A percentile compares a stretch with the other conserved stretches of the same genome.
phyloP scores from a whole-genome alignment of 179 eudicot genomes.

The Silene vulgaris region DNA sequence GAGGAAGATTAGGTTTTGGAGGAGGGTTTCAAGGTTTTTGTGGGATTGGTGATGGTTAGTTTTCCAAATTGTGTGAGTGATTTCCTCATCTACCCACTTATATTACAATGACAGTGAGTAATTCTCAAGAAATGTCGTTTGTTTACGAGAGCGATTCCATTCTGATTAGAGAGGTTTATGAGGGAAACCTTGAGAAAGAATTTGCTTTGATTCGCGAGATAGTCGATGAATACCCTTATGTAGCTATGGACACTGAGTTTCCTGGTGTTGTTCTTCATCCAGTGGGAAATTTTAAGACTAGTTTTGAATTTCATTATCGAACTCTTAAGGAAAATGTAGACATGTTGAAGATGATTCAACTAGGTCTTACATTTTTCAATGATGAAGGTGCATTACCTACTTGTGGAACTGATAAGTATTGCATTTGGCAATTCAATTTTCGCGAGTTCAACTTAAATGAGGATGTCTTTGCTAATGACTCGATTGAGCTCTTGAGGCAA shows the following conservation, averaged over 20 bases:
- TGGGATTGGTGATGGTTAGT: constrained; percentile 21
- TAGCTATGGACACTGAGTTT: constrained; percentile 78
- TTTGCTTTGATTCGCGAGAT: constrained; percentile 50
- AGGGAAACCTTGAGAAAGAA: constrained; percentile 54
- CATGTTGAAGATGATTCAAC: constrained; percentile 58
- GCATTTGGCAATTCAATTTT: constrained; percentile 77
- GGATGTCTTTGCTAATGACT: constrained; percentile 57
- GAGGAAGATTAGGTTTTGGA: neutral
- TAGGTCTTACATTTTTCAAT: constrained; percentile 61
- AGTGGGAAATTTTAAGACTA: constrained; percentile 47
- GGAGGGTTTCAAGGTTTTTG: constrained; percentile 14
- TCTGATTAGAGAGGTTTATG: constrained; percentile 64
- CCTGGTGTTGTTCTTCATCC: constrained; percentile 60
- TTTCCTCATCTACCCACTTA: neutral
- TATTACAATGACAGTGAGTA: constrained; percentile 4
- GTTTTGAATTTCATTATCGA: constrained; percentile 47
- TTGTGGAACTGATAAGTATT: constrained; percentile 46
- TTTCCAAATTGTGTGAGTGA: neutral
- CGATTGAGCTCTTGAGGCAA: constrained; percentile 54
- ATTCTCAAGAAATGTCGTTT: constrained; percentile 41
- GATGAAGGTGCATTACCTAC: constrained; percentile 56
- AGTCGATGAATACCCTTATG: constrained; percentile 59
- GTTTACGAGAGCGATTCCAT: constrained; percentile 51
- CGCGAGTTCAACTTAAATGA: constrained; percentile 53
- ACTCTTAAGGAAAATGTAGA: constrained; percentile 67